A percentile compares a stretch with the other conserved stretches of the same genome.
These are phyloP conservation scores for Aeschynomene evenia DNA, from an alignment of 306 rosid genomes.

Conservation along the genomic window DNA sequence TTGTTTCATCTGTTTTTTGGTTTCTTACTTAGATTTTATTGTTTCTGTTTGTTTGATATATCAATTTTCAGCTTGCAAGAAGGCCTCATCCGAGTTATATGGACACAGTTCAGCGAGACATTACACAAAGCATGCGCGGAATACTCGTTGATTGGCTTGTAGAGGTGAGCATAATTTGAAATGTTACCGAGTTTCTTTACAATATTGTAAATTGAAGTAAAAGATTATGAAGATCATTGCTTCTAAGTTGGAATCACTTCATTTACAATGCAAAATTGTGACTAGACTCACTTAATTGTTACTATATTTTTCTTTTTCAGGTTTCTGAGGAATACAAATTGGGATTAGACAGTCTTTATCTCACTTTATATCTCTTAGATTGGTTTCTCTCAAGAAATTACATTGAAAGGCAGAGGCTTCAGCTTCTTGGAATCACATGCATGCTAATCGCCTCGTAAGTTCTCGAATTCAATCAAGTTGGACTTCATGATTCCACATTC, in stretches of 20 bases:
- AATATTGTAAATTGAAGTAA: neutral
- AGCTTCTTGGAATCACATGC: conserved; percentile 93
- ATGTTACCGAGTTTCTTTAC: neutral
- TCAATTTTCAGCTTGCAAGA: conserved; percentile 63
- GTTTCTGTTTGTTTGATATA: conserved; percentile 4
- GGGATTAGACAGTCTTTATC: conserved; percentile 80
- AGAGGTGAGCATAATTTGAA: conserved; percentile 61
- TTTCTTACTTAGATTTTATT: conserved; percentile 20
- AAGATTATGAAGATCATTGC: neutral
- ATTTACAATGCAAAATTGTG: neutral
- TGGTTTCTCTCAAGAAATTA: conserved; percentile 75
- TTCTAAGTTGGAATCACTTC: neutral
- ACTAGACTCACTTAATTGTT: neutral
- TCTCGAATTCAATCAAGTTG: conserved; percentile 25
- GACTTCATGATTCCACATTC: neutral
- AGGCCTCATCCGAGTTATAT: conserved; percentile 64
- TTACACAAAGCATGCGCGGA: conserved; percentile 84
- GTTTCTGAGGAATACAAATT: conserved; percentile 83
- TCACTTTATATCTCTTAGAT: conserved; percentile 77
- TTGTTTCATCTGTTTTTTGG: conserved; percentile 19
- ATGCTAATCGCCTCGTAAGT: conserved; percentile 95
- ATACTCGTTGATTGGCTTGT: conserved; percentile 96
- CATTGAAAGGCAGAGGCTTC: conserved; percentile 74
- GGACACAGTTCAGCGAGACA: conserved; percentile 73
- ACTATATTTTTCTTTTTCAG: conserved; percentile 34